These are phyloP conservation scores for Solanum chilense DNA, from an alignment of 257 asterid species.

Conservation along the genomic window DNA sequence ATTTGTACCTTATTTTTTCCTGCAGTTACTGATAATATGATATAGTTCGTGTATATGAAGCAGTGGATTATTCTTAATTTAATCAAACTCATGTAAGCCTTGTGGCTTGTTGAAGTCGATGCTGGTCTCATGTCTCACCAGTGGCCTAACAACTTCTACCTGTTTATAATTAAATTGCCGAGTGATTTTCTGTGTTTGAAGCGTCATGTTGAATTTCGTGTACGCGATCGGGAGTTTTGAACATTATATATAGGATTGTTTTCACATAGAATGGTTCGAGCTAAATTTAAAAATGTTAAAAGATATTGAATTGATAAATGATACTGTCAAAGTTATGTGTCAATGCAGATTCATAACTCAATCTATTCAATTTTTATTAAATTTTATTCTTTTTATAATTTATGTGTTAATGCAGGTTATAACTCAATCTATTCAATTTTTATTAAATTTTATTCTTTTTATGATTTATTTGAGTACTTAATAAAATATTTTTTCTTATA, in stretches of 20 bases:
- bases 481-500: background rate
- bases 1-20: background rate
- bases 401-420: background rate
- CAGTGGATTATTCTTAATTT: background rate
- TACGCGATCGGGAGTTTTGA: background rate
- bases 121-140: background rate
- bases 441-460: rapidly evolving
- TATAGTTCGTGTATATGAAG: background rate
- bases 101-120: background rate
- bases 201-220: background rate
- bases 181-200: background rate
- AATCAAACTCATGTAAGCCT: background rate
- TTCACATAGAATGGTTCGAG: background rate
- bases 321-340: background rate
- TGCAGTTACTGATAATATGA: background rate
- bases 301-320: background rate
- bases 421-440: background rate
- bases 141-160: background rate
- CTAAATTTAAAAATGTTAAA: background rate
- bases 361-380: background rate
- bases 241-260: background rate
- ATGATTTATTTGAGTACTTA: background rate
- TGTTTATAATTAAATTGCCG: no score
- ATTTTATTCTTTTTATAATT: background rate
- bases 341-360: background rate